Evolutionary conservation across 2,329 filamentous ascomycete species (phyloP).

Genomic region (Pseudocercospora ulei): DNA sequence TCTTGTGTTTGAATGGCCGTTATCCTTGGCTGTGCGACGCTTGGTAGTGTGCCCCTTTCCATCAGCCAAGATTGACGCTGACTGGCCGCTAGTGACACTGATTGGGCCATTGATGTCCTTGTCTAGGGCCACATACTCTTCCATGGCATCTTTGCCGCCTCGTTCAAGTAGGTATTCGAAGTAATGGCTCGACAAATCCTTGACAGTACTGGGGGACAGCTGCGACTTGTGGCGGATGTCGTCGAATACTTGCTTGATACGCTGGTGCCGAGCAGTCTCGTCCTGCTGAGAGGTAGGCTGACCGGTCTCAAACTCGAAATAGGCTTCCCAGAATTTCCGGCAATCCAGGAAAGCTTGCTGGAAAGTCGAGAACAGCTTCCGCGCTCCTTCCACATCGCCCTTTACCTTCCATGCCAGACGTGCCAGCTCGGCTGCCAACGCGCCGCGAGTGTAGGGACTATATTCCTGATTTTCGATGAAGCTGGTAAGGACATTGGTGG

Average conservation of each 20-base stretch:
- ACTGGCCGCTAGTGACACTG: slow-evolving; percentile 15
- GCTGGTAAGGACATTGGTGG: slow-evolving; percentile 69
- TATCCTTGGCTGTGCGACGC: slow-evolving; percentile 1
- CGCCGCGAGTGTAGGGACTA: slow-evolving; percentile 64
- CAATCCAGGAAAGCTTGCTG: slow-evolving; percentile 77
- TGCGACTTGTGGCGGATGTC: slow-evolving; percentile 64
- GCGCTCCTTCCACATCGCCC: slow-evolving; percentile 63
- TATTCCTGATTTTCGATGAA: slow-evolving; percentile 53
- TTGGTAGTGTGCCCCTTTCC: not conserved
- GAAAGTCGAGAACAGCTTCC: slow-evolving; percentile 72
- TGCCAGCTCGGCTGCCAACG: slow-evolving; percentile 81
- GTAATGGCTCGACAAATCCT: slow-evolving; percentile 67
- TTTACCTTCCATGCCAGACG: slow-evolving; percentile 78
- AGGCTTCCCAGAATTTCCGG: slow-evolving; percentile 78
- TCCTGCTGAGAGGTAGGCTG: slow-evolving; percentile 60
- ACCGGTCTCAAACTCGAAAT: slow-evolving; percentile 77
- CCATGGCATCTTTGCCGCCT: slow-evolving; percentile 72
- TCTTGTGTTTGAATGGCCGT: not conserved
- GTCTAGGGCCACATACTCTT: slow-evolving; percentile 74
- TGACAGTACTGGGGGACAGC: slow-evolving; percentile 57
- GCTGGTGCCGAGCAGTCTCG: slow-evolving; percentile 57
- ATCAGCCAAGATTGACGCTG: not conserved
- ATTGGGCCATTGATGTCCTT: slow-evolving; percentile 67
- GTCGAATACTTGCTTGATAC: slow-evolving; percentile 71
- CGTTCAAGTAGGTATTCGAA: slow-evolving; percentile 74